Base-by-base conservation (phyloP, 257 asterid species). In the Datura wrightii region DNA sequence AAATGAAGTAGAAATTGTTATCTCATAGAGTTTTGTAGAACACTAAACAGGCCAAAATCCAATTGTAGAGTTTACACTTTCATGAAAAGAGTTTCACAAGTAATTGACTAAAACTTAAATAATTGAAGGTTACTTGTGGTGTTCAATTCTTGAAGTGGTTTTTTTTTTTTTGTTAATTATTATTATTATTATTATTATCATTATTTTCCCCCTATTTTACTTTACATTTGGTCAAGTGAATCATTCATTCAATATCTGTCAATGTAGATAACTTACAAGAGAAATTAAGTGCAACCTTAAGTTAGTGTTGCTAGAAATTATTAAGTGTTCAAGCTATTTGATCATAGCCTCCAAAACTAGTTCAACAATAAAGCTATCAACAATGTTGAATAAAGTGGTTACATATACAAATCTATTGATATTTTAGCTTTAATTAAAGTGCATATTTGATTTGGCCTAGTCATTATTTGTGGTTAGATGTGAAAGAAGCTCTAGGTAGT, bases 101-200 rank as follows among this genome's bases (percentile, higher is more conserved):
- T 52, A 52, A 78, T 50, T 78, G 82, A 78, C 82, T 31, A 78
- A 13, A 31, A 52, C 15, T 13, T 52, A 52, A 42, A 78, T 52
- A 14, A 78, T 52, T 78, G 63, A 78, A 78, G 82, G 48, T 78
- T 31, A 34, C 82, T 78, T 78, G 82, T 78, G 24, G 34, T 31
- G 5, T 24, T 76, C 6, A 74, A 10, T 74, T 76, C 31, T 8
- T 52, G 46, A 78, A 52, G 31, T 76, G 8, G 4, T 76, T 76
- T 7, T 31, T 6, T 52, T 24, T 48, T 3, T 39, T 39, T 0
- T 39, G n/a, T n/a, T n/a, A n/a, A n/a, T n/a, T n/a, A n/a, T n/a
- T n/a, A n/a, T 39, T 39, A 39, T 24, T 24, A 24, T 24, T 24
- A 24, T 24, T 24, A 24, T 24, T 24, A 24, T 24, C 31, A 16